Conservation (phyloP, 257 asterid species). For the Jacaranda mimosifolia region DNA sequence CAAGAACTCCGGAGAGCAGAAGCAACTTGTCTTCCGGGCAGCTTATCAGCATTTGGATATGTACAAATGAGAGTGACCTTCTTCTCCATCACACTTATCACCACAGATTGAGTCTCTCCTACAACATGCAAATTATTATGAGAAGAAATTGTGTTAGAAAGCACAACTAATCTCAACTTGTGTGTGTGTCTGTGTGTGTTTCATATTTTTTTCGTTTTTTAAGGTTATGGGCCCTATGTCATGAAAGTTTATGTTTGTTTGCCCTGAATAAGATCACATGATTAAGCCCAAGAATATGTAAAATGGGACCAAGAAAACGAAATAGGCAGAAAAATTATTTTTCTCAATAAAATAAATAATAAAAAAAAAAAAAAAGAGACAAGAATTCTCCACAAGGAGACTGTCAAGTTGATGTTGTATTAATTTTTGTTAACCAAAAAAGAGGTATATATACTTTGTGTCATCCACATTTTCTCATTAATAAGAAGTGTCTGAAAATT, state of each 20-base stretch:
- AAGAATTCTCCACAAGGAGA: too few relatives aligned
- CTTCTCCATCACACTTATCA: constrained; percentile 76
- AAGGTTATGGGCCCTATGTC: background rate
- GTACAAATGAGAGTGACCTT: constrained; percentile 73
- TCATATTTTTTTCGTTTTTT: background rate
- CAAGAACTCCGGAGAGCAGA: constrained; percentile 38
- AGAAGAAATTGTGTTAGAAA: too few relatives aligned
- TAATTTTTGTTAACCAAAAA: too few relatives aligned
- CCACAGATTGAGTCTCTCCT: constrained; percentile 83
- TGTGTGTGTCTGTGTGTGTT: background rate
- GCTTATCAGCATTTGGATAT: constrained; percentile 37
- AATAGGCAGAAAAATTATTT: too few relatives aligned
- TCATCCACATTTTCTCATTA: background rate
- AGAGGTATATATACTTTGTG: too few relatives aligned
- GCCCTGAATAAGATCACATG: background rate
- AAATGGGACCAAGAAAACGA: too few relatives aligned
- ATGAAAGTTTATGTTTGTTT: background rate
- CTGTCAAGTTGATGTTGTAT: too few relatives aligned
- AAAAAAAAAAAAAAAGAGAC: too few relatives aligned
- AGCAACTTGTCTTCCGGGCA: constrained; percentile 37
- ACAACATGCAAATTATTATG: constrained; percentile 7
- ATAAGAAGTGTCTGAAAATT: background rate
- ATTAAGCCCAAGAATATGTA: background rate
- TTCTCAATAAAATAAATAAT: too few relatives aligned
- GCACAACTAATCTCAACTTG: too few relatives aligned